phyloP scores from a whole-genome alignment of 1,284 basidiomycete genomes.

The Peniophora sp. region DNA sequence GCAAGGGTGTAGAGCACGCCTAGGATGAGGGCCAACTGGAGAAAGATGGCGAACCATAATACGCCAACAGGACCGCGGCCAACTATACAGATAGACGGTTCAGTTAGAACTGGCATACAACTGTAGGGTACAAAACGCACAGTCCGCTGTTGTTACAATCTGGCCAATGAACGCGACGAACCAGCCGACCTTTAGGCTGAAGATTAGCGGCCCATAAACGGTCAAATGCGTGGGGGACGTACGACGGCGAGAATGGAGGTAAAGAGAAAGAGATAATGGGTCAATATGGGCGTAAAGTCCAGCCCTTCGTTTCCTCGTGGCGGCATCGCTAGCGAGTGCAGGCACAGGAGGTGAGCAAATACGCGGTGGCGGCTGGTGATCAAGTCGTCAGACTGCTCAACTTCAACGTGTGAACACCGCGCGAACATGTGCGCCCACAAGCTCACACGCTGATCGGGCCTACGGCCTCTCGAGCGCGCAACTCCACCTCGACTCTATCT shows the following conservation, averaged over 20 bases:
- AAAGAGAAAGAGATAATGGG: slow-evolving; percentile 85
- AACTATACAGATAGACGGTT: slow-evolving; percentile 18
- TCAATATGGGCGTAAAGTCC: slow-evolving; percentile 79
- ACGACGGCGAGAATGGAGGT: slow-evolving; percentile 79
- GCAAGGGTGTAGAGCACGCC: slow-evolving; percentile 79
- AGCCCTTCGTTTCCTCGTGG: slow-evolving; percentile 51
- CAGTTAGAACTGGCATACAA: slow-evolving; percentile 4
- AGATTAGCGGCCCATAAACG: slow-evolving; percentile 3
- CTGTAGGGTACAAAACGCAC: slow-evolving; percentile 31
- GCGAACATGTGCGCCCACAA: no score
- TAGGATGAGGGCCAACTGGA: slow-evolving; percentile 76
- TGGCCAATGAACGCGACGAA: slow-evolving; percentile 88
- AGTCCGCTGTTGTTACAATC: slow-evolving; percentile 53
- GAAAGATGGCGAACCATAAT: slow-evolving; percentile 91
- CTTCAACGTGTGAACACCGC: no score
- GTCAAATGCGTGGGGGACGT: slow-evolving; percentile 21
- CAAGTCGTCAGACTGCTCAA: no score
- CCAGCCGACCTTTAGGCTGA: slow-evolving; percentile 68
- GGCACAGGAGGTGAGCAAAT: no score
- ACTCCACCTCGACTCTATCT: no score
- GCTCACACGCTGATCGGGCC: no score
- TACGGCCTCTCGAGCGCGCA: no score
- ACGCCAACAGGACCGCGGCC: slow-evolving; percentile 49
- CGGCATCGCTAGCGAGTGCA: slow-evolving; percentile 26
- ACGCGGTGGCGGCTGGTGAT: no score